Percentiles rank a stretch among this genome's conserved stretches.
Conservation (phyloP, 2,329 filamentous ascomycete species). For the Simplicillium aogashimaense region DNA sequence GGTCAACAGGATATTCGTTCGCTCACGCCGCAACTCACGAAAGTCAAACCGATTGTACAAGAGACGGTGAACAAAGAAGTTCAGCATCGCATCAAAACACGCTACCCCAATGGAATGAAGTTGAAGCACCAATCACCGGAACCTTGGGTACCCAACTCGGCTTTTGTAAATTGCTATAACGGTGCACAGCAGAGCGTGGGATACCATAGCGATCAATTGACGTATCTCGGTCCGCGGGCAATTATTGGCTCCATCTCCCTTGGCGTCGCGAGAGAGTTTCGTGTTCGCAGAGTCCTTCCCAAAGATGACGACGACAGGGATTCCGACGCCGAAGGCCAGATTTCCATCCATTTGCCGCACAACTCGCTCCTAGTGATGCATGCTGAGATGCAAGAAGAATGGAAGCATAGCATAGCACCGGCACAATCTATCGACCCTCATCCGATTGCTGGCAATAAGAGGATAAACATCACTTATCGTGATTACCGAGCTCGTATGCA, state of each 20-base stretch:
- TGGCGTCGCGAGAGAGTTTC: conserved; percentile 87
- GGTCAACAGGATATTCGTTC: conserved; percentile 56
- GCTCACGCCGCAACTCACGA: conserved; percentile 64
- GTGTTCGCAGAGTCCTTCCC: conserved; percentile 67
- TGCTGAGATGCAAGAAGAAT: conserved; percentile 93
- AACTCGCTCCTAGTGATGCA: conserved; percentile 95
- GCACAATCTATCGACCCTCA: conserved; percentile 73
- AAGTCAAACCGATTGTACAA: conserved; percentile 61
- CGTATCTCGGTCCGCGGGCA: conserved; percentile 80
- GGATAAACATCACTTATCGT: conserved; percentile 92
- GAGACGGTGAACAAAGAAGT: conserved; percentile 70
- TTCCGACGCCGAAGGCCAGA: conserved; percentile 68
- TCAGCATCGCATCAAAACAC: conserved; percentile 54
- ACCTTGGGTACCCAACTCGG: conserved; percentile 76
- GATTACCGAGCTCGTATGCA: conserved; percentile 72
- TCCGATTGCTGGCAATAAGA: conserved; percentile 65
- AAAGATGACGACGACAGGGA: conserved; percentile 36
- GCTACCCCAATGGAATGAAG: conserved; percentile 62
- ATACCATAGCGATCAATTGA: conserved; percentile 87
- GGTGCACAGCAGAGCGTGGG: conserved; percentile 76
- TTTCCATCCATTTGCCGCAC: conserved; percentile 87
- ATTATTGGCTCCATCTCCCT: conserved; percentile 86
- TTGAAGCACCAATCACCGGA: conserved; percentile 66
- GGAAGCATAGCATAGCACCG: conserved; percentile 82
- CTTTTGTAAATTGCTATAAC: conserved; percentile 90